A percentile compares a stretch with the other conserved stretches of the same genome.
Conservation (phyloP, 192 early-diverging fungal genomes). For the Oehlia diaphana region DNA sequence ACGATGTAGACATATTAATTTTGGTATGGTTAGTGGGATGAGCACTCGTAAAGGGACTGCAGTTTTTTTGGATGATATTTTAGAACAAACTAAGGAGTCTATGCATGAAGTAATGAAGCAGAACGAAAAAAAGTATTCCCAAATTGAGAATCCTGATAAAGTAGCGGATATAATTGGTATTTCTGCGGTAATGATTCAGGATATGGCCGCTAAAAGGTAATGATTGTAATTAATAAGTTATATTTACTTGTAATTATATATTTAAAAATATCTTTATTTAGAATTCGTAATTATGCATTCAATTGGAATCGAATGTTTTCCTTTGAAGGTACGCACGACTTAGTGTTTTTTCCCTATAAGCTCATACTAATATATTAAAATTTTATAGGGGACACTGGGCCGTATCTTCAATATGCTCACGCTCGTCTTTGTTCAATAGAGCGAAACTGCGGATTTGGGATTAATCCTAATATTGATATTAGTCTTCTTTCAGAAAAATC, state of each 20-base stretch:
- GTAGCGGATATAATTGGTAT: conserved; percentile 91
- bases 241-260: neutral
- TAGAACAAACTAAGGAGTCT: conserved; percentile 79
- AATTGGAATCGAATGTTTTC: conserved; percentile 89
- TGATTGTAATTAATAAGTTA: neutral
- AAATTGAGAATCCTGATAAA: conserved; percentile 77
- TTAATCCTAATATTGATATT: conserved; percentile 69
- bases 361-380: too few species aligned
- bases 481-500: conserved; percentile 66
- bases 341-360: neutral
- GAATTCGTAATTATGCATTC: conserved; percentile 95
- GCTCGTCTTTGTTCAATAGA: conserved; percentile 95
- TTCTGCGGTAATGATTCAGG: conserved; percentile 89
- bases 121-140: conserved; percentile 83
- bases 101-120: conserved; percentile 92
- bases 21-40: conserved; percentile 95
- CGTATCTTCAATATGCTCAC: conserved; percentile 98
- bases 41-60: conserved; percentile 94
- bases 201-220: conserved; percentile 68
- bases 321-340: conserved; percentile 72
- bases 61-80: conserved; percentile 94
- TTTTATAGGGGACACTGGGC: conserved; percentile 78
- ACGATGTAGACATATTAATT: conserved; percentile 87
- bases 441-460: conserved; percentile 65
- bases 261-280: conserved; percentile 35